Evolutionary conservation across 2,329 filamentous ascomycete species (phyloP), one percentile per base, ranked within the genome.

Genomic region (Alternaria arbusti): DNA sequence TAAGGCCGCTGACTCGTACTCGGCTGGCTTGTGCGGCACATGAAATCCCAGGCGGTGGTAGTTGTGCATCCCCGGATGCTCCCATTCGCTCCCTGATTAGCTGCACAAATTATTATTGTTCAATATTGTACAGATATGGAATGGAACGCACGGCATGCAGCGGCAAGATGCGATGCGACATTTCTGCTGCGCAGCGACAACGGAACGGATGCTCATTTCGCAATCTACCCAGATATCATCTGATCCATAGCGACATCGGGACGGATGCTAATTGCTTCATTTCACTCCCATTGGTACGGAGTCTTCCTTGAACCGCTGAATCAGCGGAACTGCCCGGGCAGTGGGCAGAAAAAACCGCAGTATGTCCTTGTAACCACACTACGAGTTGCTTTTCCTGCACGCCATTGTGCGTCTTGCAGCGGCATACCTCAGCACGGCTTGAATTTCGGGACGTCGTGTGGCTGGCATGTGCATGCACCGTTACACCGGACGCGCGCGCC

Each of bases 371-470:
- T 22, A 40, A 52, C 30, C 49, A 52, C 49, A 52, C 49, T 52
- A 52, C 28, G 9, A 8, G 13, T 44, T 54, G 36, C 20, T 52
- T 52, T 52, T 52, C 17, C 55, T 57, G 55, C 55, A 57, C 55
- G 45, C 55, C 55, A 57, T 57, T 50, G 28, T 46, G 51, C 30
- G 30, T 50, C 55, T 52, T 57, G 55, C 54, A 47, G 43, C 17
- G n/a, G 47, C 23, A 46, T 32, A 52, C 49, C 22, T 36, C 49
- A 22, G 20, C 22, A 30, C 49, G 30, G 49, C 49, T 52, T 52
- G 30, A 52, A 52, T 52, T 36, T 52, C 28, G 49, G 28, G 23
- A 55, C 11, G 32, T 44, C 36, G 52, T 49, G 13, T 55, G 36
- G 36, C 32, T 44, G 25, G n/a, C 22, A n/a, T 43, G 36, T 25